Evolutionary conservation across 805 yeast genomes (phyloP).

Genomic region (Wickerhamiella cacticola): DNA sequence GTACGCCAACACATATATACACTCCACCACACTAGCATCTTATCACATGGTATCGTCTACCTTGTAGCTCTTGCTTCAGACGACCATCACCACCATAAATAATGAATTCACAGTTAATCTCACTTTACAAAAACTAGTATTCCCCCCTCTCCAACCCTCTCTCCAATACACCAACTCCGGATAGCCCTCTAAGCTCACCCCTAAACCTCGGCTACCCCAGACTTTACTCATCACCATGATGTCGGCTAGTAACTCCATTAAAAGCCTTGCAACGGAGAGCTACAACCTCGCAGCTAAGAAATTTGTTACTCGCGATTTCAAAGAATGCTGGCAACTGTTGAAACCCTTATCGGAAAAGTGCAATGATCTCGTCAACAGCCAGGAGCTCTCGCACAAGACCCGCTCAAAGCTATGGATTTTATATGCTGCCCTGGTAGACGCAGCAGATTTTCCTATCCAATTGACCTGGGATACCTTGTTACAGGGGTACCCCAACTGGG

Average conservation of each 20-base stretch:
- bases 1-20: no score
- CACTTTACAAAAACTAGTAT: no score
- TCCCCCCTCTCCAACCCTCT: no score
- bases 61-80: no score
- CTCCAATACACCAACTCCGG: no score
- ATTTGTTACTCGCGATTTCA: slow-evolving; percentile 10
- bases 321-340: slow-evolving; percentile 1
- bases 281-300: slow-evolving; percentile 11
- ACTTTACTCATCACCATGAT: slow-evolving; percentile 3
- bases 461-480: slow-evolving; percentile 7
- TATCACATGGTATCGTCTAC: no score
- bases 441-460: neutral
- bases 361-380: slow-evolving; percentile 8
- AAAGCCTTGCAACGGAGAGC: slow-evolving; percentile 9
- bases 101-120: no score
- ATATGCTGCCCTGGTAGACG: slow-evolving; percentile 3
- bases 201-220: slow-evolving; percentile 8
- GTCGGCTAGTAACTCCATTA: slow-evolving; percentile 3
- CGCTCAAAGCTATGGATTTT: slow-evolving; percentile 10
- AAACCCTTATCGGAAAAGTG: slow-evolving; percentile 8
- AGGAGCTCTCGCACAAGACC: slow-evolving; percentile 8
- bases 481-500: neutral
- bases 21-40: no score
- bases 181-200: neutral
- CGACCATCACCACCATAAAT: no score